Percentiles rank a stretch among this genome's conserved stretches.
These are phyloP conservation scores for Aegilops umbellulata DNA, from an alignment of 176 grass and related monocot genomes.

Conservation along the genomic window DNA sequence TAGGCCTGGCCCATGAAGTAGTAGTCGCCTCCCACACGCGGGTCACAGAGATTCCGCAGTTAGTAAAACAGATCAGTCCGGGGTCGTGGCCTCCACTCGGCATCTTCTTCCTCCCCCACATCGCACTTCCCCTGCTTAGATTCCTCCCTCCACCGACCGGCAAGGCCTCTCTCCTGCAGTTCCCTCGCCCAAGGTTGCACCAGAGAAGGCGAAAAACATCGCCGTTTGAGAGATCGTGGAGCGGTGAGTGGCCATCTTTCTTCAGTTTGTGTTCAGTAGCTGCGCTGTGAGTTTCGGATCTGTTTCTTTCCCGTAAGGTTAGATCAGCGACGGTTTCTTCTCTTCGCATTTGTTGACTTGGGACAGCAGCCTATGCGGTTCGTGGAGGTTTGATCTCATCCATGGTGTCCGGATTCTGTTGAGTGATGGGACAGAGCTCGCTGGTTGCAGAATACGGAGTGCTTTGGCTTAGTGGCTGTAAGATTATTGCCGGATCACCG, in stretches of 20 bases:
- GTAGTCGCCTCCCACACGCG: not conserved
- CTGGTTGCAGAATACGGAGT: not conserved
- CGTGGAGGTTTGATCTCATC: not conserved
- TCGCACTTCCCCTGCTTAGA: conserved; percentile 11
- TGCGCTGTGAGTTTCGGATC: conserved; percentile 7
- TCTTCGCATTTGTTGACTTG: not conserved
- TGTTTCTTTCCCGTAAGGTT: not conserved
- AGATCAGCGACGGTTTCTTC: not conserved
- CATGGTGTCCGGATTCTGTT: not conserved
- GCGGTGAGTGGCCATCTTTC: conserved; percentile 2
- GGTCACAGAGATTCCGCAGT: conserved; percentile 26
- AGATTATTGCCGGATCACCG: not conserved
- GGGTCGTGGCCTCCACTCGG: not conserved
- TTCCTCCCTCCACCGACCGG: not conserved
- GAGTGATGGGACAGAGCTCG: not conserved
- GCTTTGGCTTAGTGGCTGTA: not conserved
- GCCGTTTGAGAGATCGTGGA: not conserved
- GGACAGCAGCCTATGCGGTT: not conserved
- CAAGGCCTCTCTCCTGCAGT: not conserved
- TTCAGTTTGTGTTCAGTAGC: not conserved
- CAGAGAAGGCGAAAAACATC: not conserved
- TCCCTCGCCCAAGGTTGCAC: not conserved
- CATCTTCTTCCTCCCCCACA: conserved; percentile 17
- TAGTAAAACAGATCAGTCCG: conserved; percentile 10
- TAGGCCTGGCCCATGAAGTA: not conserved